Base-by-base conservation (phyloP, 768 basidiomycete species). In the Ephemerocybe angulata region DNA sequence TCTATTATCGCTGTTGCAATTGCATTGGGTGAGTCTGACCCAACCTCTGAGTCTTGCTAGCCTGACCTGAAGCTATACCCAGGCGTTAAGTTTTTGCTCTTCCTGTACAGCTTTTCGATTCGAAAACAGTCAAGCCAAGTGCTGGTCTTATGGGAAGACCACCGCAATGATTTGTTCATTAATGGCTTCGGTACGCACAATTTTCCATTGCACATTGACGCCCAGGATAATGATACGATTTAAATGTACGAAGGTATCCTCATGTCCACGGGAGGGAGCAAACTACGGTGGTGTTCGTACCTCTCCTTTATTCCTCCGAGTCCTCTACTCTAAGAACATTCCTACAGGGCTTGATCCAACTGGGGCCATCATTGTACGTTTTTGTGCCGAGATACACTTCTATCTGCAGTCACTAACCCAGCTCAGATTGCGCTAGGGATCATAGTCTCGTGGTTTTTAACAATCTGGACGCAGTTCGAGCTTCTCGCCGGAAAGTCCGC, bases 121-220 rank as follows among this genome's bases (percentile, higher is more conserved):
- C 84, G 91, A 27, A 80, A 78, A 29, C 83, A 82, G 59, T 93
- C 90, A 5, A 94, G 90, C 62, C 97, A 99, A 70, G 96, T 99
- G 2, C 82, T 83, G 43, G 84, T 97, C n/a, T 80, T 97, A 27
- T 98, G 93, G 93, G 91, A 97, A 69, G 96, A 98, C 65, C 95
- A 98, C 60, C 78, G 95, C 60, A 98, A 94, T 63, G 96, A 96
- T 63, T 66, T 93, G n/a, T 90, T 84, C 66, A 85, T 93, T 66
- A 93, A 93, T 63, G 74, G 80, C 24, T 88, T 90, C 57, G 87
- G 87, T n/a, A n/a, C n/a, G n/a, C n/a, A n/a, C n/a, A n/a, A n/a
- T n/a, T n/a, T n/a, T n/a, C 87, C 57, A 30, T 77, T 53, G 3
- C 43, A 42, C 22, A 40, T 57, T 27, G 27, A 13, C 33, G 15